phyloP scores from a whole-genome alignment of 352 stramenopile species.

The Phytopythium helicoides region DNA sequence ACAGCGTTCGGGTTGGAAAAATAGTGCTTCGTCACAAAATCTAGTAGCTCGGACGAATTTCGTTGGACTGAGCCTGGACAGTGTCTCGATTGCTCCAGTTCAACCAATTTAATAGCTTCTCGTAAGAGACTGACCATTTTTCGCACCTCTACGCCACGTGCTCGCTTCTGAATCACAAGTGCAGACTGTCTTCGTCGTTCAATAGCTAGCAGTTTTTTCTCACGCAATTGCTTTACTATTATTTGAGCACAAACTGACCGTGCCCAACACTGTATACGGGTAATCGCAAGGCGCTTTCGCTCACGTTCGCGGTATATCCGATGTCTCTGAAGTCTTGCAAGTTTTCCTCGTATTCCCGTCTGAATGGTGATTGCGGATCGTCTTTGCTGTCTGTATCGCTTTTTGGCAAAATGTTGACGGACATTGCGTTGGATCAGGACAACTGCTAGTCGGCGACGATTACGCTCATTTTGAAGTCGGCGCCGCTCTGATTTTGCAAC shows the following conservation, averaged over 20 bases:
- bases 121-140: conserved; percentile 32
- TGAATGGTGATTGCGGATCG: conserved; percentile 43
- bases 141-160: conserved; percentile 42
- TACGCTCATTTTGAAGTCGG: conserved; percentile 12
- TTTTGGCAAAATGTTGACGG: conserved; percentile 18
- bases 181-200: conserved; percentile 33
- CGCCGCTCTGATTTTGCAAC: conserved; percentile 10
- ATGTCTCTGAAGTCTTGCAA: conserved; percentile 24
- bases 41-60: conserved; percentile 38
- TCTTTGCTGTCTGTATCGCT: conserved; percentile 11
- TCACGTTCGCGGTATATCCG: conserved; percentile 7
- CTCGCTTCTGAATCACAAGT: conserved; percentile 55
- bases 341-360: conserved; percentile 29
- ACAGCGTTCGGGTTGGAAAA: conserved; percentile 3
- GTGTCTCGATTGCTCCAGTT: conserved; percentile 45
- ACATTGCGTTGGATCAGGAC: conserved; percentile 39
- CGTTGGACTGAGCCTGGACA: conserved; percentile 23
- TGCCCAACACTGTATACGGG: conserved; percentile 37
- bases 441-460: conserved; percentile 19
- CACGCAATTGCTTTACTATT: conserved; percentile 19
- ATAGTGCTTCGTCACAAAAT: conserved; percentile 48
- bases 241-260: conserved; percentile 21
- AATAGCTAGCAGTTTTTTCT: conserved; percentile 20
- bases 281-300: conserved; percentile 7
- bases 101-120: conserved; percentile 34